Evolutionary conservation across 495 filamentous ascomycete species (phyloP).

Genomic region (Aspergillus incahuasiensis): DNA sequence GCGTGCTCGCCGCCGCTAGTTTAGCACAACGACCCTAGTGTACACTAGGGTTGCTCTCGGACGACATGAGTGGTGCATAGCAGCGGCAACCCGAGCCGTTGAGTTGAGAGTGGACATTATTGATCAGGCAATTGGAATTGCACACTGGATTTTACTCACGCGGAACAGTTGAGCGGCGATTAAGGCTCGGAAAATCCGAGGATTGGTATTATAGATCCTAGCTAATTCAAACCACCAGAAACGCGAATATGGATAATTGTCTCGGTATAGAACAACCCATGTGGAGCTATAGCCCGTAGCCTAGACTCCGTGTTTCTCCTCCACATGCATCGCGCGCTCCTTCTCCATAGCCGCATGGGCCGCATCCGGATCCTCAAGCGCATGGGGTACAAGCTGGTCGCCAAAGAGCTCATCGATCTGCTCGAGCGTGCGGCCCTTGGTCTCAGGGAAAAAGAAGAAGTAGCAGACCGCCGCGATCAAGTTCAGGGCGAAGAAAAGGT

Average conservation of each 20-base stretch:
- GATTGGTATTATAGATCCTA: not conserved
- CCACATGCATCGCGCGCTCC: slow-evolving; percentile 2
- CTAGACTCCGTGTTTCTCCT: not conserved
- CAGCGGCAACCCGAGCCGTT: not conserved
- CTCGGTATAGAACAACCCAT: not conserved
- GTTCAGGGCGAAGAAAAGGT: slow-evolving; percentile 46
- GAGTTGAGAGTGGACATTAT: no score
- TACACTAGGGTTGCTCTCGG: no score
- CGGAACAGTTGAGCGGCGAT: not conserved
- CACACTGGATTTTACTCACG: not conserved
- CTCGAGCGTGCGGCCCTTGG: slow-evolving; percentile 45
- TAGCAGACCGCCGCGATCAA: slow-evolving; percentile 36
- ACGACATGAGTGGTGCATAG: no score
- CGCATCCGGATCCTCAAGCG: slow-evolving; percentile 11
- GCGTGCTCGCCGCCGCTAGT: not conserved
- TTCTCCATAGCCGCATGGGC: slow-evolving; percentile 14
- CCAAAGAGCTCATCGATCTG: slow-evolving; percentile 52
- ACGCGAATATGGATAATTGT: no score
- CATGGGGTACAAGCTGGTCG: slow-evolving; percentile 22
- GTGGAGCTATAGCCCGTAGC: no score
- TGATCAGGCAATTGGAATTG: not conserved
- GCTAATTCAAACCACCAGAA: not conserved
- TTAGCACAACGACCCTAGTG: no score
- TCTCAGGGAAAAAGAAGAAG: slow-evolving; percentile 46
- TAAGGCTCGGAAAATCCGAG: not conserved